A percentile compares a stretch with the other conserved stretches of the same genome.
phyloP scores from a whole-genome alignment of 2,329 filamentous ascomycete genomes.

The Alternaria sp. region DNA sequence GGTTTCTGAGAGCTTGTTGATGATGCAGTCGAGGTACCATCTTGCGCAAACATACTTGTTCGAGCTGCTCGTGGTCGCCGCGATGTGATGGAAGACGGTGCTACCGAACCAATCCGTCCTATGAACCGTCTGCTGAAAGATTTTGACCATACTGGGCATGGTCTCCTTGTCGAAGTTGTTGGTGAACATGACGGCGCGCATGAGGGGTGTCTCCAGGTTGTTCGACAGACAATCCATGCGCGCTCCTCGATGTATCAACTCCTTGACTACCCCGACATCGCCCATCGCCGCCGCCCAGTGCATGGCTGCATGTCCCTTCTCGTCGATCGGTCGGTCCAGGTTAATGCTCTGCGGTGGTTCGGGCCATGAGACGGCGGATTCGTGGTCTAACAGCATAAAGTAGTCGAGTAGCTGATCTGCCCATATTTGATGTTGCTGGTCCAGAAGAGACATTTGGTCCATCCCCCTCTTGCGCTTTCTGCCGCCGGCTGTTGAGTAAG shows the following conservation, averaged over 20 bases:
- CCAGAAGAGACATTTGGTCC: constrained; percentile 69
- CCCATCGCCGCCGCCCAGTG: constrained; percentile 99
- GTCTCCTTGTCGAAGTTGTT: constrained; percentile 96
- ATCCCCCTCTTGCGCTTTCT: constrained; percentile 81
- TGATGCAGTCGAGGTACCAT: constrained; percentile 91
- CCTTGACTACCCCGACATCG: constrained; percentile 87
- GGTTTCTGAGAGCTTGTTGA: constrained; percentile 84
- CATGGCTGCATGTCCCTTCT: constrained; percentile 88
- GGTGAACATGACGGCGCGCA: constrained; percentile 93
- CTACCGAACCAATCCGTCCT: constrained; percentile 80
- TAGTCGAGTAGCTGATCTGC: constrained; percentile 95
- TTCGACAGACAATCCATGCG: constrained; percentile 72
- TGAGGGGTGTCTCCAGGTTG: constrained; percentile 82
- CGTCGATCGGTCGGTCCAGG: constrained; percentile 90
- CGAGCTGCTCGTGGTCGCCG: constrained; percentile 83
- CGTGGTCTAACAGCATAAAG: constrained; percentile 85
- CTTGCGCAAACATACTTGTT: constrained; percentile 88
- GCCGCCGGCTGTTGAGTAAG: constrained; percentile 59
- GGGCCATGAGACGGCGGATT: constrained; percentile 73
- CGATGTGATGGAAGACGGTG: constrained; percentile 94
- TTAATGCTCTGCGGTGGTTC: constrained; percentile 86
- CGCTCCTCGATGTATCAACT: constrained; percentile 82
- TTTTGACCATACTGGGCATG: constrained; percentile 83
- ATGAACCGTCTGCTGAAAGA: constrained; percentile 83
- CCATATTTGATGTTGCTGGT: constrained; percentile 88